Conservation (phyloP, 306 rosid species). For the Sindora glabra region DNA sequence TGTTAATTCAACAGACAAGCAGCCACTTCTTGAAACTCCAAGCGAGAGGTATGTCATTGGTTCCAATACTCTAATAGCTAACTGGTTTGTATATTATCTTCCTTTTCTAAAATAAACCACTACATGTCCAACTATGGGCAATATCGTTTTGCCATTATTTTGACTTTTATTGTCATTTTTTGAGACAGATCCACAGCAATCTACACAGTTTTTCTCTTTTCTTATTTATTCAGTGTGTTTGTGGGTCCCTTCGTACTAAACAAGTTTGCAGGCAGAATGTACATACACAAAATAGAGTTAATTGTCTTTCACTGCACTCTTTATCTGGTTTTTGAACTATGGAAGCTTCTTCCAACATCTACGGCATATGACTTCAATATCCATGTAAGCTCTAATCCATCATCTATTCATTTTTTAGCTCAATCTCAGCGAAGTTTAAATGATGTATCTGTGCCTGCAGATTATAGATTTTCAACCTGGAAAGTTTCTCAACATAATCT, state of each 20-base stretch:
- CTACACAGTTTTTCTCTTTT: neutral
- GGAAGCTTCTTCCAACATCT: slow-evolving; percentile 83
- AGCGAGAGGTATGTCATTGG: slow-evolving; percentile 67
- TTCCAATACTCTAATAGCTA: slow-evolving; percentile 2
- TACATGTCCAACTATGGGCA: slow-evolving; percentile 3
- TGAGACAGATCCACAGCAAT: neutral
- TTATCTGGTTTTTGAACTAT: slow-evolving; percentile 71
- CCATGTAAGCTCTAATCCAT: slow-evolving; percentile 55
- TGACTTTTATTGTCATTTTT: slow-evolving; percentile 9
- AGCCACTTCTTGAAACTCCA: slow-evolving; percentile 87
- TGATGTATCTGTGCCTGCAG: slow-evolving; percentile 37
- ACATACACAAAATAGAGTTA: neutral
- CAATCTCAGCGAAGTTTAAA: neutral
- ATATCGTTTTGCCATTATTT: neutral
- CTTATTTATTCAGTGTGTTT: neutral
- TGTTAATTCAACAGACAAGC: slow-evolving; percentile 64
- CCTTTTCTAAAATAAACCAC: neutral
- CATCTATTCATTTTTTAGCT: too few relatives aligned
- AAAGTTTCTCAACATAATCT: slow-evolving; percentile 70
- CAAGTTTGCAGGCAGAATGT: neutral
- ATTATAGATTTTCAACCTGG: slow-evolving; percentile 96
- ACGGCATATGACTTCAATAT: slow-evolving; percentile 83
- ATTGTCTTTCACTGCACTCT: neutral
- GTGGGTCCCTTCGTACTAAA: neutral
- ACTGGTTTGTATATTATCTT: neutral